phyloP scores from a whole-genome alignment of 73 alveolate genomes.

The Tetrahymena borealis region DNA sequence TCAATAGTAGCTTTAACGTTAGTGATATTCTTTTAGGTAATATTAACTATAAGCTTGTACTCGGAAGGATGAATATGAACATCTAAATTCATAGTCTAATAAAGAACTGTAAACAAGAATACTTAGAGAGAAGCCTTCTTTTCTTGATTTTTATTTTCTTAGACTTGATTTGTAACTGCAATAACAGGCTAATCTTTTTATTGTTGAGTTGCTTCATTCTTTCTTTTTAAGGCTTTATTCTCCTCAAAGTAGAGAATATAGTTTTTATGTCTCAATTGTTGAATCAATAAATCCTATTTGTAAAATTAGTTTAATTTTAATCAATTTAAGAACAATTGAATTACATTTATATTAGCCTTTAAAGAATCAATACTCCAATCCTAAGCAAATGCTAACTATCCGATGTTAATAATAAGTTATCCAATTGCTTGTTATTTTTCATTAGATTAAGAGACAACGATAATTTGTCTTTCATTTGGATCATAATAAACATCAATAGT shows the following conservation, averaged over 20 bases:
- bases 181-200: background rate
- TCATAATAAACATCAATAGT: background rate
- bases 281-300: background rate
- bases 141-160: background rate
- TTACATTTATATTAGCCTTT: background rate
- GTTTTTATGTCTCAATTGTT: background rate
- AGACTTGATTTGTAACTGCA: background rate
- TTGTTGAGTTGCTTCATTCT: background rate
- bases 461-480: background rate
- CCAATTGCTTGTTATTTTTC: background rate
- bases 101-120: background rate
- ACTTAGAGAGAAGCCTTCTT: background rate
- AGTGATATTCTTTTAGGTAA: background rate
- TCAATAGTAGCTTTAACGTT: background rate
- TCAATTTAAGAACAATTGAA: background rate
- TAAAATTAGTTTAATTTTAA: background rate
- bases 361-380: background rate
- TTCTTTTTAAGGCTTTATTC: background rate
- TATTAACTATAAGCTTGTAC: background rate
- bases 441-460: background rate
- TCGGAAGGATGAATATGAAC: background rate
- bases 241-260: background rate
- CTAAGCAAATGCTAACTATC: background rate
- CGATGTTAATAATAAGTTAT: background rate
- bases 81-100: background rate